phyloP scores from a whole-genome alignment of 805 yeast species.

The Sungouiella thailandica region DNA sequence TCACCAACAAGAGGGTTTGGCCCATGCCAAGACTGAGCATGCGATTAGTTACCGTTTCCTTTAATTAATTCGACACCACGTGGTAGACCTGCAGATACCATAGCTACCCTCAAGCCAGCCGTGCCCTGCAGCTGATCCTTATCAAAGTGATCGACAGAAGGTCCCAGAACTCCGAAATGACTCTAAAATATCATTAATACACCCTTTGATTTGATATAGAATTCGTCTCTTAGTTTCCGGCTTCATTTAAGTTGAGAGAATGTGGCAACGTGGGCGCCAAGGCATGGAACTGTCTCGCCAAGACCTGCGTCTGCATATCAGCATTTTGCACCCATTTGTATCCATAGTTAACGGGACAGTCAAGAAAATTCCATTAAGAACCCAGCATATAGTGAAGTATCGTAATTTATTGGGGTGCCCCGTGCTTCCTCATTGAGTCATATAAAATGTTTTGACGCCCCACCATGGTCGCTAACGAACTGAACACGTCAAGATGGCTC shows the following conservation, averaged over 20 bases:
- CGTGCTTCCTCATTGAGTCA: background rate
- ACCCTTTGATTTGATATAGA: no score
- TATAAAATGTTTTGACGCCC: background rate
- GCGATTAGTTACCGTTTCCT: no score
- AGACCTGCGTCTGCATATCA: background rate
- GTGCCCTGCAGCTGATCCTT: no score
- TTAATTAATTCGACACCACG: no score
- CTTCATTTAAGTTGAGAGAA: background rate
- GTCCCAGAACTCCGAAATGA: no score
- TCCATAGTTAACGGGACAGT: background rate
- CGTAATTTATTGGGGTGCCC: background rate
- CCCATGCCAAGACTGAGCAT: no score
- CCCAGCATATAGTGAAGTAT: background rate
- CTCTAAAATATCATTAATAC: no score
- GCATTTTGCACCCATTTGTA: conserved; percentile 11
- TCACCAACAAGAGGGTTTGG: no score
- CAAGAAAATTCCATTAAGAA: background rate
- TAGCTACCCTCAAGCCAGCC: no score
- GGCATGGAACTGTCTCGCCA: conserved; percentile 1
- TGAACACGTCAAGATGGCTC: conserved; percentile 19
- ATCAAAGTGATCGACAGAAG: no score
- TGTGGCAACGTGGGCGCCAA: conserved; percentile 10
- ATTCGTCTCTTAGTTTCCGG: no score
- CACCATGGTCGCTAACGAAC: background rate
- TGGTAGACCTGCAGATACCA: no score